Base-by-base conservation (phyloP, 2,329 filamentous ascomycete species). In the Lizonia empirigonia region DNA sequence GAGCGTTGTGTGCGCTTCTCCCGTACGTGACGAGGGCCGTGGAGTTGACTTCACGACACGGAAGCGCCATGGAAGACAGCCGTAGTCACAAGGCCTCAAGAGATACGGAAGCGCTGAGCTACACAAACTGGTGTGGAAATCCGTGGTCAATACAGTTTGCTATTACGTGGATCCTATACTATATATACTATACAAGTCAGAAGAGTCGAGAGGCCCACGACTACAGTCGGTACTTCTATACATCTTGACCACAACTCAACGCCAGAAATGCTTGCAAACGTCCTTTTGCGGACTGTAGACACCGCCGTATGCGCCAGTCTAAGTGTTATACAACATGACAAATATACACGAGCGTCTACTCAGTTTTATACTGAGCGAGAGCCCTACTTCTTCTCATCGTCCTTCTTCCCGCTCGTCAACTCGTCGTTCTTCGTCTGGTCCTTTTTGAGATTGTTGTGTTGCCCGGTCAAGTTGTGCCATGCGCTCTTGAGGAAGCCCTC, bases 401-500 rank as follows among this genome's bases (percentile, higher is more conserved):
- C 56, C 20, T 71, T 65, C 27, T 69, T 61, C 20, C 67, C 60
- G 45, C 39, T 37, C 12, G 32, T 29, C 32, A 42, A 12, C 7
- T 50, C 32, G 22, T 71, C 69, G 48, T 75, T 74, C 64, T 74
- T 74, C 15, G 53, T 42, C 29, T 63, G 52, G 23, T 60, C 55
- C 19, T 67, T 53, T 30, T 62, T 56, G 30, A 58, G 12, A n/a
- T 65, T 44, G 35, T 60, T 59, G 39, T 79, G 78, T 62, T 94
- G 85, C 64, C 91, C 90, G n/a, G 89, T 96, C 47, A 97, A 75
- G 59, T 86, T 91, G 70, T 97, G 90, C 93, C 93, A 97, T 59
- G 95, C 86, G 33, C 87, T 91, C 78, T 94, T 97, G 54, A 97
- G 77, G 69, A 97, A 96, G 2, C 93, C 90, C 73, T 97, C 92